Evolutionary conservation across 108 stramenopile genomes (phyloP), one percentile per base, ranked within the genome.

Genomic region (Skeletonema grethae): DNA sequence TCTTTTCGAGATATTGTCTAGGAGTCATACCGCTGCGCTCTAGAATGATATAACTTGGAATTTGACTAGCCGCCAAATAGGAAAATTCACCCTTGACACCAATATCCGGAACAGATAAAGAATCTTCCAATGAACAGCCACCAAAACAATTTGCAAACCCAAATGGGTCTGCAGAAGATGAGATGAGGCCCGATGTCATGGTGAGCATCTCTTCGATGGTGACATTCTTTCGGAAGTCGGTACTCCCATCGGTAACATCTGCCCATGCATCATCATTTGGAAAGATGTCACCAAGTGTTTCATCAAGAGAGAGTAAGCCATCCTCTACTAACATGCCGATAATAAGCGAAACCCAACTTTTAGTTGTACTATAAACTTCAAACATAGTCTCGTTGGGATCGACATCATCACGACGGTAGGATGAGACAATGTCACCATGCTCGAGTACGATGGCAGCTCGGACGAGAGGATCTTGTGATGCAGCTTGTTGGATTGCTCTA

Each of bases 201-300:
- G 71, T 72, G 5, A 72, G 58, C 45, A 72, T 7, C 46, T 65
- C 63, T 18, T 65, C 46, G 2, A 72, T 28, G 5, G 71, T 72
- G 2, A 38, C 36, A 29, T 10, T 11, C 58, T 72, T 63, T 3
- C 57, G 56, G n/a, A 53, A 70, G 30, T 60, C 48, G 8, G 28
- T 29, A 5, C 36, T 63, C 2, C 29, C 65, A 31, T 72, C 58
- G 0, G 39, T 50, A 50, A 72, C 71, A 29, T 65, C 64, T 16
- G 56, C 64, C 71, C 71, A 72, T 29, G 28, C 64, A 25, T 25
- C 48, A 24, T 32, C 30, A 29, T 61, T 7, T 43, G 56, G 0
- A 13, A 64, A 72, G 25, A 72, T 60, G 4, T 72, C 71, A 16
- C 71, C 71, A 15, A 72, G 71, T 2, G 71, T 72, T 50, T 3